Base-by-base conservation (phyloP, 768 basidiomycete species). In the Auriscalpium microsporum region DNA sequence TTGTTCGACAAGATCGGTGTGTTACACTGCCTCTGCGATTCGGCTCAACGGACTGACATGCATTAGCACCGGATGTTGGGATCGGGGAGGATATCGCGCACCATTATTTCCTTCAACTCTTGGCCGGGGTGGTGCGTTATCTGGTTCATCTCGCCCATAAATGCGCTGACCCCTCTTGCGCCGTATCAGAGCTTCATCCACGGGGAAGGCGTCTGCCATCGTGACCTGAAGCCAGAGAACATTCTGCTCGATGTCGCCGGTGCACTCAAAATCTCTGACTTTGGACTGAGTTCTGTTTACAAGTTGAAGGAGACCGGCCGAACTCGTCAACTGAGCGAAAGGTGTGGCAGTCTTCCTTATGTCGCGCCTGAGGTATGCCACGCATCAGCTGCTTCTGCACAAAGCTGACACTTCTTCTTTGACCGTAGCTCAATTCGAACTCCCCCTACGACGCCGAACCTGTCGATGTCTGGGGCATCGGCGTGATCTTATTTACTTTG, bases 171-270 rank as follows among this genome's bases (percentile, higher is more conserved):
- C 37, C 40, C 49, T 9, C 21, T 21, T 21, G 21, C 21, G 21
- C 21, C 11, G 10, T 14, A 13, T 4, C 53, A 95, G 93, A 74
- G 77, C 34, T 95, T 89, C 69, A 86, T 97, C 34, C 94, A 97
- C 64, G 68, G 65, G 8, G 83, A 91, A 71, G 96, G 96, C 2
- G 87, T 99, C 17, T 94, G 91, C 63, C 96, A 99, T 67, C 83
- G 96, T 38, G 96, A 99, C 63, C 78, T 99, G 53, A 99, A 99
- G 66, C 96, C 96, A 0, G 96, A 99, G 68, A 99, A 99, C 62
- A 68, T 97, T 16, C 80, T 99, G 3, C 79, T 99, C 0, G 87
- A 93, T 57, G 81, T 79, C 0, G 81, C 84, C 2, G 94, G 94
- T 50, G 75, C 82, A 7, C 82, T 99, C 60, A 97, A 97, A 67